Percentiles rank a stretch among this genome's conserved stretches.
Evolutionary conservation across 2,329 filamentous ascomycete genomes (phyloP).

Genomic region (Xylaria sp.): DNA sequence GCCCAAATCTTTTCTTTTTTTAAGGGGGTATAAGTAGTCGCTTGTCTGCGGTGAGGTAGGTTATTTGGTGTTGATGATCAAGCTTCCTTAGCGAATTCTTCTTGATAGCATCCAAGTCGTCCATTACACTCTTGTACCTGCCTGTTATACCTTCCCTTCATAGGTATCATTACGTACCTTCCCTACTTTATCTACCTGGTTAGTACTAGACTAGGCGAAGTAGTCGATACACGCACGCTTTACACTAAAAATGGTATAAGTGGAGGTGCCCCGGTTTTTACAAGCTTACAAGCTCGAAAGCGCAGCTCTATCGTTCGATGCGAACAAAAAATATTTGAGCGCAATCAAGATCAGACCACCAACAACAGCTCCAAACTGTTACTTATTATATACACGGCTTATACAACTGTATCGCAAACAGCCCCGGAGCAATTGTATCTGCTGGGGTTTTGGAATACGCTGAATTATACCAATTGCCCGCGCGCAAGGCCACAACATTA

Average conservation of each 20-base stretch:
- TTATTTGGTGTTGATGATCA: neutral
- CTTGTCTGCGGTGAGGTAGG: constrained; percentile 2
- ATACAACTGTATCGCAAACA: neutral
- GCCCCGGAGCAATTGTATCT: neutral
- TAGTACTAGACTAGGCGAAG: neutral
- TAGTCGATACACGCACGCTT: neutral
- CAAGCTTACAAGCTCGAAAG: constrained; percentile 10
- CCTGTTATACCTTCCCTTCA: too few relatives aligned
- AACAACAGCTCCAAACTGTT: neutral
- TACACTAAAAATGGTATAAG: constrained; percentile 25
- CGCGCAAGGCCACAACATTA: constrained; percentile 37
- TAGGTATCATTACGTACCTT: constrained; percentile 1
- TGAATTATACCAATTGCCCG: neutral
- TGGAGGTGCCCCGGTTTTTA: constrained; percentile 34
- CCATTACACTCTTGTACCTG: too few relatives aligned
- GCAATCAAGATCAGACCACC: constrained; percentile 28
- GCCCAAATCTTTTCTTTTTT: constrained; percentile 15
- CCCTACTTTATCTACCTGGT: too few relatives aligned
- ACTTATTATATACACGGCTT: neutral
- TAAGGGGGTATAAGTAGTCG: constrained; percentile 22
- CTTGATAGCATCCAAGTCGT: too few relatives aligned
- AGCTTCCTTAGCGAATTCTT: neutral
- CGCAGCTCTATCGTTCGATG: constrained; percentile 33
- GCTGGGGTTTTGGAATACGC: neutral
- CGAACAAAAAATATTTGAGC: constrained; percentile 25